Base-by-base conservation (phyloP, 306 rosid species). In the Cicer cuneatum region DNA sequence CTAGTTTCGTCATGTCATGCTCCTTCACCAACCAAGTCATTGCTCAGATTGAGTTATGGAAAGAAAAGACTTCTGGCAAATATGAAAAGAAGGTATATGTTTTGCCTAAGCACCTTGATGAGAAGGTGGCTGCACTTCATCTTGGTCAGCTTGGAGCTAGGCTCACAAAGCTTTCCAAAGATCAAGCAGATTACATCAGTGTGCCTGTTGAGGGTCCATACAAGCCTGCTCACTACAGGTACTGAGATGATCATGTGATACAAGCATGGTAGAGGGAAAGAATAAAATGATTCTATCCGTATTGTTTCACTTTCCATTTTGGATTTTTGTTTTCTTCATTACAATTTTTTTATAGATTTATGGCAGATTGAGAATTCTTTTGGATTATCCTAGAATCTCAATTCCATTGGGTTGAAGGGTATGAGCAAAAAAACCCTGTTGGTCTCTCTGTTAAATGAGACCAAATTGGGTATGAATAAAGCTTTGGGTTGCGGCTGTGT, bases 1-100 rank as follows among this genome's bases (percentile, higher is more conserved):
- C 99, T 0, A 94, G 99, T 80, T 94, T 94, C 16, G 99, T 94
- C 69, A 94, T 94, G 99, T 94, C 99, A 5, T 94, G 99, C 78
- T 94, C 99, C 5, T 94, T 94, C 89, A 92, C 99, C 10, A 94
- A 94, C 86, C 99, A 94, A 52, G 97, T 94, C 43, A 94, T 94
- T 72, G 99, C 99, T 33, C 99, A 94, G 69, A 90, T 94, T 45
- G 99, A 94, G 85, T 78, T 94, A 49, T 94, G 99, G 99, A 92
- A 87, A 0, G 99, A 94, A 86, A 90, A 65, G 87, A n/a, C 13
- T 4, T 11, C 76, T 0, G 99, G 97, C 1, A 94, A 92, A 76
- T 94, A 94, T 54, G 93, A 92, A 79, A 94, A 92, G 86, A 88
- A 90, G 86, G 99, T 94, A 0, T 94, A 94, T 45, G 96, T 94